phyloP scores from a whole-genome alignment of 179 eudicot species.

The Silene coronaria region DNA sequence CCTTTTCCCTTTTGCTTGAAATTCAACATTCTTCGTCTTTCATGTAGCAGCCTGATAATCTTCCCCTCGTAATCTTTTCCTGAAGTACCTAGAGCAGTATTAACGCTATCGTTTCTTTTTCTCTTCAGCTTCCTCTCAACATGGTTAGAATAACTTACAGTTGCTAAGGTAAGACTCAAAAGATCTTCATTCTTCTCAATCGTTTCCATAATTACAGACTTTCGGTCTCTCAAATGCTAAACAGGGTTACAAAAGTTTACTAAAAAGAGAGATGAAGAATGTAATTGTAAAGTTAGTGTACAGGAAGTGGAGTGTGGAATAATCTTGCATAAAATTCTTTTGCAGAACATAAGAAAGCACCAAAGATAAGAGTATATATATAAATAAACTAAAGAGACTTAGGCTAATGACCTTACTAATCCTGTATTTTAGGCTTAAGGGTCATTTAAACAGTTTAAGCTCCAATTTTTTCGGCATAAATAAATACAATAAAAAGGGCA shows the following conservation, averaged over 20 bases:
- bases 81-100: constrained; percentile 11
- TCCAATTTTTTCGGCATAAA: constrained; percentile 8
- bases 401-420: constrained; percentile 14
- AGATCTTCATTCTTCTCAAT: constrained; percentile 39
- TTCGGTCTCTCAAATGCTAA: neutral
- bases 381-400: neutral
- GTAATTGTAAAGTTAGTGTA: constrained; percentile 18
- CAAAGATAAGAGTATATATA: constrained; percentile 22
- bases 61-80: constrained; percentile 36
- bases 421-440: constrained; percentile 17
- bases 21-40: constrained; percentile 43
- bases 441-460: constrained; percentile 20
- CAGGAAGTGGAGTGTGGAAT: constrained; percentile 27
- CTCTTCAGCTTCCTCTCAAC: constrained; percentile 32
- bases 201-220: constrained; percentile 22
- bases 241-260: constrained; percentile 17
- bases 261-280: constrained; percentile 6
- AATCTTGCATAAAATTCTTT: constrained; percentile 26
- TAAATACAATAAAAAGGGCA: constrained; percentile 15
- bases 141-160: constrained; percentile 26
- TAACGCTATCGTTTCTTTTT: constrained; percentile 22
- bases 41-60: constrained; percentile 40
- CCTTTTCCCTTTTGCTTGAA: constrained; percentile 19
- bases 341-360: constrained; percentile 20
- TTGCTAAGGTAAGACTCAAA: constrained; percentile 47